phyloP scores from a whole-genome alignment of 371 early-diverging fungal genomes.

The Mortierella sp. region DNA sequence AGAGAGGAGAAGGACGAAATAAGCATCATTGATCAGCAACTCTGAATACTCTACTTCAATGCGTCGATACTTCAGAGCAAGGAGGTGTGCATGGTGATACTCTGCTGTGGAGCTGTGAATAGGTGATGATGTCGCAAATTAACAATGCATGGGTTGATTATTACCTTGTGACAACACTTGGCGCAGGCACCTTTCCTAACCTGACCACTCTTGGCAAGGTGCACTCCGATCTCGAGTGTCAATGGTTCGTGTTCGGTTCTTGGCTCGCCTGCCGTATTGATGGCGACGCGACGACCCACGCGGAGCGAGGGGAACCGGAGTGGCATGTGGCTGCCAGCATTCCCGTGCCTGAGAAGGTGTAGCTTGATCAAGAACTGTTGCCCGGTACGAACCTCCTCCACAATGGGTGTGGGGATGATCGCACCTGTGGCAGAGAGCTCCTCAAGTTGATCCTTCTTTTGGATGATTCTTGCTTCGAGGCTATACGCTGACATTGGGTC shows the following conservation, averaged over 20 bases:
- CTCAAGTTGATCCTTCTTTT: slow-evolving; percentile 51
- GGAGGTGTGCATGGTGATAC: too few species aligned
- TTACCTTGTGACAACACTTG: slow-evolving; percentile 54
- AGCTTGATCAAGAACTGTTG: slow-evolving; percentile 51
- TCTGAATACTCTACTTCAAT: too few species aligned
- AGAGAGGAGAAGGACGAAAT: too few species aligned
- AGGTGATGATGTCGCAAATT: too few species aligned
- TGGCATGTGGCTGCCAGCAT: background rate
- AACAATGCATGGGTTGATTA: too few species aligned
- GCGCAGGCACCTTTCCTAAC: slow-evolving; percentile 45
- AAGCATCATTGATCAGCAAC: too few species aligned
- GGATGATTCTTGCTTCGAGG: slow-evolving; percentile 48
- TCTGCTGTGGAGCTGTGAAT: too few species aligned
- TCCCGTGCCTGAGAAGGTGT: slow-evolving; percentile 22
- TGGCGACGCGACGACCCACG: slow-evolving; percentile 44
- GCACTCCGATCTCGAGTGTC: slow-evolving; percentile 44
- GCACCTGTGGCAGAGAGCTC: slow-evolving; percentile 22
- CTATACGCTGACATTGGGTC: slow-evolving; percentile 19
- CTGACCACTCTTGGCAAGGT: slow-evolving; percentile 42
- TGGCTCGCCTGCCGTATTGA: slow-evolving; percentile 47
- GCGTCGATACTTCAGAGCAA: too few species aligned
- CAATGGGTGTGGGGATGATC: slow-evolving; percentile 12
- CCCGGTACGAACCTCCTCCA: slow-evolving; percentile 45
- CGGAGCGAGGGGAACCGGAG: slow-evolving; percentile 47
- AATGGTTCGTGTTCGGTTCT: slow-evolving; percentile 25